A percentile compares a stretch with the other conserved stretches of the same genome.
Conservation (phyloP, 768 basidiomycete genomes). For the Polyporus arcularius region DNA sequence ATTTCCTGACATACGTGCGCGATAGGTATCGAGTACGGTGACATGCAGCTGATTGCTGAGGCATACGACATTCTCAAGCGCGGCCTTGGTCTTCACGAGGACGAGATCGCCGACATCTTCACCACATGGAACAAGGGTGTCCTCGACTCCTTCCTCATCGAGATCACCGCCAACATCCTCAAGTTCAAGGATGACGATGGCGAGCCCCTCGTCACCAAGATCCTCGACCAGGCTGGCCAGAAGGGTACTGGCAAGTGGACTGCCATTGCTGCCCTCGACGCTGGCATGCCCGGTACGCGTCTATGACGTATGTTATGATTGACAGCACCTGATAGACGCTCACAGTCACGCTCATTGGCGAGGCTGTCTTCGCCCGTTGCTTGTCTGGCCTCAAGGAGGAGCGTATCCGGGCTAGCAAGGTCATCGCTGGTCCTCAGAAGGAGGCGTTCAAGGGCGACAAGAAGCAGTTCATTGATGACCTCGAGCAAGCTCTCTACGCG, state of each 20-base stretch:
- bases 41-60: constrained; percentile 99
- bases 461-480: constrained; percentile 97
- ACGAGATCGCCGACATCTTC: constrained; percentile 95
- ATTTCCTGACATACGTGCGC: constrained; percentile 6
- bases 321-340: constrained; percentile 4
- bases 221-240: constrained; percentile 95
- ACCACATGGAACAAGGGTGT: constrained; percentile 97
- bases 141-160: constrained; percentile 98
- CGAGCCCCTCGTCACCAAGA: constrained; percentile 86
- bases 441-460: constrained; percentile 97
- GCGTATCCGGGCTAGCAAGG: constrained; percentile 90
- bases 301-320: constrained; percentile 5
- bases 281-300: constrained; percentile 75
- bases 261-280: constrained; percentile 93
- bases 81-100: constrained; percentile 82
- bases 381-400: constrained; percentile 96
- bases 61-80: constrained; percentile 99
- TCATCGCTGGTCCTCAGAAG: constrained; percentile 86
- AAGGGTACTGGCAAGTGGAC: constrained; percentile 99
- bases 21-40: constrained; percentile 97
- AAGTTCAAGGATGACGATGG: constrained; percentile 97
- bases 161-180: constrained; percentile 97
- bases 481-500: constrained; percentile 98
- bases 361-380: constrained; percentile 99
- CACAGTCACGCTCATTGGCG: constrained; percentile 95